Base-by-base conservation (phyloP, 305 asterid species). In the Euphrasia arctica region DNA sequence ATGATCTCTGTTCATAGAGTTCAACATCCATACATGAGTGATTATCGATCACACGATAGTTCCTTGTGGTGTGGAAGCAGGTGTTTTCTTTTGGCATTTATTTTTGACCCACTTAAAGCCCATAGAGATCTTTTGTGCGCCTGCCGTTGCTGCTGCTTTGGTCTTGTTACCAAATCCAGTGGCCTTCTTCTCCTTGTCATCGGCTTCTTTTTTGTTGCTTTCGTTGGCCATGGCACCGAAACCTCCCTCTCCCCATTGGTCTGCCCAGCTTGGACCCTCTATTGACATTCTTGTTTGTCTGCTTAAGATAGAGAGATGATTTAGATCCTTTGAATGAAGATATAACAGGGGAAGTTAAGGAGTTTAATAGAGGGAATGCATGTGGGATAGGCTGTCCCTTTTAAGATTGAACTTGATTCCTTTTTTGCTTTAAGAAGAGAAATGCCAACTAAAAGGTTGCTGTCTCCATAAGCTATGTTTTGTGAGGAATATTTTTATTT, bases 241-340 rank as follows among this genome's bases (percentile, higher is more conserved):
- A 0, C 98, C 98, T 60, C 98, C 94, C 22, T 84, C 81, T 0
- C 95, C 95, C 96, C 98, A 89, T 72, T 85, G 95, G 83, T 91
- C 98, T 31, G 95, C 96, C 98, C 96, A 91, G 75, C 95, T 86
- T 5, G 88, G 82, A 36, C 77, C 95, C 11, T 86, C 95, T 0
- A 70, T 54, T 22, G 95, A 87, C 95, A 86, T 88, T 3, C 13
- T 12, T 61, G 47, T 34, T 65, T 12, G 3, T 34, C 75, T 70
- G 5, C 36, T 3, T 32, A 31, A 43, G n/a, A 43, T 3, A 64
- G 43, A 28, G 5, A 63, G 36, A 32, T 1, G 36, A 68, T 15
- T 51, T 15, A 39, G 72, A 62, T 36, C 68, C 8, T 56, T 9
- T 39, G 75, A 63, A 64, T 42, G 80, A 57, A 69, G 76, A 63